Conservation (phyloP, 805 yeast species). For the Scheffersomyces ergatensis region DNA sequence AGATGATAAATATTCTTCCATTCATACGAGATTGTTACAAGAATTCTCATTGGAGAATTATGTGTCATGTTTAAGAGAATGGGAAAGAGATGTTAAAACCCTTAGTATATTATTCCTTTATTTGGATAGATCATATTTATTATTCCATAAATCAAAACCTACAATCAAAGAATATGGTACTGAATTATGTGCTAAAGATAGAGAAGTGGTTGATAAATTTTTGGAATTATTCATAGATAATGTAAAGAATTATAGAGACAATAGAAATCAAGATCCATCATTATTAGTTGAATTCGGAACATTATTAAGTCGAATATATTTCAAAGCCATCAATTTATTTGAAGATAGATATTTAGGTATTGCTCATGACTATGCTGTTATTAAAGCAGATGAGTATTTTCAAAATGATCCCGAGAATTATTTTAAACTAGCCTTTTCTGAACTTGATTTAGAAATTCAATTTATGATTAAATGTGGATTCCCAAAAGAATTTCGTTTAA, state of each 20-base stretch:
- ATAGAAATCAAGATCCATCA: not conserved
- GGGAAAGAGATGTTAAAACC: slow-evolving; percentile 21
- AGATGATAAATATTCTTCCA: not conserved
- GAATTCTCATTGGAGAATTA: slow-evolving; percentile 7
- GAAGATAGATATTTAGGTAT: not conserved
- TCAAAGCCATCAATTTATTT: not conserved
- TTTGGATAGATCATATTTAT: slow-evolving; percentile 33
- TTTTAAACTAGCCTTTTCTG: slow-evolving; percentile 9
- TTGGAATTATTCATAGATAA: not conserved
- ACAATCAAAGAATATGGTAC: slow-evolving; percentile 25
- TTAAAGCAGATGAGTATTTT: not conserved
- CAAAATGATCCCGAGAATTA: slow-evolving; percentile 10
- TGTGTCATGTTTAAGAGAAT: slow-evolving; percentile 15
- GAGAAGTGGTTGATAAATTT: not conserved
- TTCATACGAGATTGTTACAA: not conserved
- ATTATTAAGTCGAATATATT: not conserved
- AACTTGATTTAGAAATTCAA: slow-evolving; percentile 14
- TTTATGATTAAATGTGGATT: slow-evolving; percentile 19
- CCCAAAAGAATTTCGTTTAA: slow-evolving; percentile 13
- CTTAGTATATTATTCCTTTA: slow-evolving; percentile 32
- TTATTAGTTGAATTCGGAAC: not conserved
- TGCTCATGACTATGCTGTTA: not conserved
- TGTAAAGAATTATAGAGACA: not conserved
- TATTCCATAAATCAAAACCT: slow-evolving; percentile 26
- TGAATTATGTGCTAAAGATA: slow-evolving; percentile 13